Percentiles rank a stretch among this genome's conserved stretches.
These are phyloP conservation scores for Sarcodon sp. DNA, from an alignment of 768 basidiomycete species.

Conservation along the genomic window DNA sequence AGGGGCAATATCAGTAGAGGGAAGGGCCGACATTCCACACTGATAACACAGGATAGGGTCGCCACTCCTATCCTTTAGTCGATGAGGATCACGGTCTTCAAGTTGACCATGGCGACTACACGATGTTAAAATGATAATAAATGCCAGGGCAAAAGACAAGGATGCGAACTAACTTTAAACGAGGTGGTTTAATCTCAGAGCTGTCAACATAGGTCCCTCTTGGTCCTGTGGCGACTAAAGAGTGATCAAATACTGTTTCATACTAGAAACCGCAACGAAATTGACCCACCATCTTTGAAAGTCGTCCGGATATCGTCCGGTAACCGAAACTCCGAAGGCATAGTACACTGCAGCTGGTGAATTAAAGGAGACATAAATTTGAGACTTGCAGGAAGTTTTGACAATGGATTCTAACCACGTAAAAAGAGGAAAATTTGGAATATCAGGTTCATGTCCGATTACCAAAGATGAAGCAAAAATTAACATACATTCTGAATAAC, in stretches of 20 bases:
- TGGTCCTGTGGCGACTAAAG: conserved; percentile 60
- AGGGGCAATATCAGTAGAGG: conserved; percentile 35
- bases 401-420: conserved; percentile 43
- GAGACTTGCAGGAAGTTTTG: conserved; percentile 46
- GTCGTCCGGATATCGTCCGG: conserved; percentile 73
- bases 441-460: conserved; percentile 2
- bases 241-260: conserved; percentile 1
- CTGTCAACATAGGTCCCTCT: conserved; percentile 79
- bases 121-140: background rate
- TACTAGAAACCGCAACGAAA: too few relatives aligned
- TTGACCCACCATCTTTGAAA: conserved; percentile 67
- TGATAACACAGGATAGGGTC: conserved; percentile 80
- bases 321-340: conserved; percentile 76
- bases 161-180: conserved; percentile 57
- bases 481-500: conserved; percentile 26
- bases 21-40: conserved; percentile 74
- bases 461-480: conserved; percentile 4
- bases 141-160: conserved; percentile 3
- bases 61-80: conserved; percentile 76
- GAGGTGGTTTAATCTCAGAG: conserved; percentile 62
- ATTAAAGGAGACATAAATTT: conserved; percentile 57
- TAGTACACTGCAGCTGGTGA: conserved; percentile 48
- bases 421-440: too few relatives aligned
- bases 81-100: conserved; percentile 85
- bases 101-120: conserved; percentile 72